These are phyloP conservation scores for Ophidiomyces ophidiicola DNA, from an alignment of 2,329 filamentous ascomycete genomes.

Conservation along the genomic window DNA sequence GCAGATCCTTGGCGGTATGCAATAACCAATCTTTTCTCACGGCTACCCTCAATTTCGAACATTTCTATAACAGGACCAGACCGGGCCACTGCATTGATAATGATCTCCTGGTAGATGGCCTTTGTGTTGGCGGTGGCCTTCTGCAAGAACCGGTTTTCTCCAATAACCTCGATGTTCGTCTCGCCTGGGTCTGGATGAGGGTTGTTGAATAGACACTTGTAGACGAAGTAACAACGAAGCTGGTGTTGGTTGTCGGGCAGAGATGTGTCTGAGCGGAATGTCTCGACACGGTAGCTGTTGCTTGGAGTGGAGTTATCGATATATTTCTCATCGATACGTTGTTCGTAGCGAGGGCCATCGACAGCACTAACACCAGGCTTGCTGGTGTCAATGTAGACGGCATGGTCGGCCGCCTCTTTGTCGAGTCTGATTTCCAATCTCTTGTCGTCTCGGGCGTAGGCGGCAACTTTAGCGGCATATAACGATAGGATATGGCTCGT, in stretches of 20 bases:
- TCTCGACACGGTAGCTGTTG: conserved; percentile 85
- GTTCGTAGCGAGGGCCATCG: conserved; percentile 80
- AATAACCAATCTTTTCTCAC: conserved; percentile 87
- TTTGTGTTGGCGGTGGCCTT: conserved; percentile 96
- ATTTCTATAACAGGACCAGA: conserved; percentile 95
- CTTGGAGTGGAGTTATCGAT: conserved; percentile 62
- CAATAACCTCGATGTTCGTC: conserved; percentile 80
- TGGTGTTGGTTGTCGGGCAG: conserved; percentile 68
- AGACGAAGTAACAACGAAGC: conserved; percentile 95
- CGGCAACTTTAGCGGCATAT: conserved; percentile 92
- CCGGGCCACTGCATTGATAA: conserved; percentile 68
- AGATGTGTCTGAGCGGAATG: conserved; percentile 80
- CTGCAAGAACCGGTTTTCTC: conserved; percentile 84
- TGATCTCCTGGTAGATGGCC: conserved; percentile 87
- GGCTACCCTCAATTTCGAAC: conserved; percentile 82
- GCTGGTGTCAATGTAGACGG: conserved; percentile 97
- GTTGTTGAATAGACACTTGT: conserved; percentile 83
- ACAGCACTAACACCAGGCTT: conserved; percentile 68
- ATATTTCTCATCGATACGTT: conserved; percentile 88
- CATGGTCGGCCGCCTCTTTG: conserved; percentile 88
- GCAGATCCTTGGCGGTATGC: conserved; percentile 91
- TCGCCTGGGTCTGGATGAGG: conserved; percentile 61
- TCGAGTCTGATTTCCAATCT: conserved; percentile 87
- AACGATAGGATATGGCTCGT: conserved; percentile 90
- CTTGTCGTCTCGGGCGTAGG: conserved; percentile 85